phyloP scores from a whole-genome alignment of 768 basidiomycete genomes.

The Pholiota microspora region DNA sequence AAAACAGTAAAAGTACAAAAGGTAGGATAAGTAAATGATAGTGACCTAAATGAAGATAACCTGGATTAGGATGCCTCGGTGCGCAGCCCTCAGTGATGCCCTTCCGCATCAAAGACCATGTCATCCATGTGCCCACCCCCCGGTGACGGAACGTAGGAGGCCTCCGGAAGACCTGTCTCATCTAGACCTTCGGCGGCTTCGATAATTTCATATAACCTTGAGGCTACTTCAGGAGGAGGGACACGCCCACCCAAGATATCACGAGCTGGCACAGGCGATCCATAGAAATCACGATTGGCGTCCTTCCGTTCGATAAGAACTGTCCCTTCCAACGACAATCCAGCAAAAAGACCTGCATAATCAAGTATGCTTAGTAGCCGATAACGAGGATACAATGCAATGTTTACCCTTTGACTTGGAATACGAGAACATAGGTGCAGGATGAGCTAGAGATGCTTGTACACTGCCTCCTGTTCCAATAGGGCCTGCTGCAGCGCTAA shows the following conservation, averaged over 20 bases:
- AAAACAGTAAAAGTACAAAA: background rate
- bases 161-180: conserved; percentile 75
- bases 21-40: no score
- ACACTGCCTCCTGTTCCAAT: conserved; percentile 93
- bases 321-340: conserved; percentile 92
- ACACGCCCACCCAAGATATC: conserved; percentile 94
- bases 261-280: conserved; percentile 81
- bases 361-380: background rate
- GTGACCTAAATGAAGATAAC: no score
- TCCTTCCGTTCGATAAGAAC: conserved; percentile 94
- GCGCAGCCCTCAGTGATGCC: conserved; percentile 25
- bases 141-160: conserved; percentile 74
- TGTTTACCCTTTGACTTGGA: conserved; percentile 87
- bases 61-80: no score
- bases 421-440: conserved; percentile 96
- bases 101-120: conserved; percentile 80
- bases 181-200: conserved; percentile 94
- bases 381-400: conserved; percentile 1
- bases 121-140: conserved; percentile 55
- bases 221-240: conserved; percentile 96
- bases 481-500: conserved; percentile 85
- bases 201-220: conserved; percentile 90
- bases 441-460: conserved; percentile 84
- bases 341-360: conserved; percentile 82
- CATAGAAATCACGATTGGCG: conserved; percentile 95